Base-by-base conservation (phyloP, 2,329 filamentous ascomycete genomes). In the Zymoseptoria pseudotritici region DNA sequence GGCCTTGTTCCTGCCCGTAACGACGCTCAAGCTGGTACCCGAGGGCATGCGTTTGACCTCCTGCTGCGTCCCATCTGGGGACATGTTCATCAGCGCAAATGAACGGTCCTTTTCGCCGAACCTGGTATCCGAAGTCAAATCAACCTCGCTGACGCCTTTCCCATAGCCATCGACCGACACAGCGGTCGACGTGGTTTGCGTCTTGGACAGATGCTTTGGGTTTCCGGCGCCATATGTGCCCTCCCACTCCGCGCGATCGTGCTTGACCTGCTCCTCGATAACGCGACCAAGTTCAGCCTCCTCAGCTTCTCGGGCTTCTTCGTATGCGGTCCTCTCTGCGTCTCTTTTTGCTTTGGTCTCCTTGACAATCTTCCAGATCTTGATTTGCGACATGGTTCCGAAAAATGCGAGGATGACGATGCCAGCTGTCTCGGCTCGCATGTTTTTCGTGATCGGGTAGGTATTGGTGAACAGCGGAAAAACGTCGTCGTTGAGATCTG, bases 401-500 rank as follows among this genome's bases (percentile, higher is more conserved):
- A 89, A 78, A 9, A 91, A 73, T 60, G 83, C 87, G 20, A 96
- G 78, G 26, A 97, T 82, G 56, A 96, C 76, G 22, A 89, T 88
- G 1, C 84, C 83, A 0, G 90, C 91, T 29, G 91, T 83, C 72
- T 97, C 93, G 13, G 94, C 92, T 49, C 86, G 85, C 58, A 97
- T 94, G 2, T 90, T 90, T 67, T 86, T 88, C 0, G 91, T 97
- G 11, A 96, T 77, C 0, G 93, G 93, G 71, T 96, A 97, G 0
- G 89, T 91, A 54, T 81, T 79, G 1, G 88, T 88, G 46, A 84
- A 83, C 2, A 91, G 76, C 0, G 92, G 92, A 69, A 97, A 97
- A 0, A 91, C 78, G 55, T 88, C 81, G 50, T 85, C 79, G 72
- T 97, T 97, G 49, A 97, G 75, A 53, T 77, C 83, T 85, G 63